Conservation (phyloP, 371 early-diverging fungal genomes). For the Mucor piriformis region DNA sequence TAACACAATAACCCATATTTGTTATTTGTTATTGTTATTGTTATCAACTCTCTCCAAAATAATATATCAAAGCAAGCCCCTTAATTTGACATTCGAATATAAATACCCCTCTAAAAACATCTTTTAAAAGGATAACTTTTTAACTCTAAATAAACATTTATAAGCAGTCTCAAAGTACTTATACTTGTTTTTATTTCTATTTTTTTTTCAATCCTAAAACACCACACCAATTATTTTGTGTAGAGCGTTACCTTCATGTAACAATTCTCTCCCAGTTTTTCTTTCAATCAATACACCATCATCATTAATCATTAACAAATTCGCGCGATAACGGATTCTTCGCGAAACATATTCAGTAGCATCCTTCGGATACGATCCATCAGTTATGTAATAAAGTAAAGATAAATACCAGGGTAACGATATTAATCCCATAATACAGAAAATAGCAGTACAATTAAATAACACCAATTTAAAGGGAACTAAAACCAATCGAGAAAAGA, state of each 20-base stretch:
- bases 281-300: background rate
- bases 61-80: too few relatives aligned
- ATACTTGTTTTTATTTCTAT: too few relatives aligned
- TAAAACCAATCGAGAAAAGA: background rate
- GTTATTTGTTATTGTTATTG: too few relatives aligned
- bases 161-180: too few relatives aligned
- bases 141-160: too few relatives aligned
- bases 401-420: background rate
- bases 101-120: conserved; percentile 1
- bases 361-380: conserved; percentile 1
- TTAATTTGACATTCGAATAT: too few relatives aligned
- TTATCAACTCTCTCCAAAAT: too few relatives aligned
- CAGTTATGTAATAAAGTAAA: background rate
- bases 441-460: background rate
- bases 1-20: too few relatives aligned
- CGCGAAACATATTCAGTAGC: background rate
- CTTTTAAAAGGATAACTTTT: too few relatives aligned
- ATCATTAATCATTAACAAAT: background rate
- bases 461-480: background rate
- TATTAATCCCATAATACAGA: background rate
- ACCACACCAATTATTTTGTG: too few relatives aligned
- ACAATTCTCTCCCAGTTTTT: background rate
- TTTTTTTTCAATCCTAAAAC: too few relatives aligned
- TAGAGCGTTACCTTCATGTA: conserved; percentile 16
- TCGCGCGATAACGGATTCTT: conserved; percentile 5